Conservation (phyloP, 768 basidiomycete genomes). For the Boletus tomentosulus region DNA sequence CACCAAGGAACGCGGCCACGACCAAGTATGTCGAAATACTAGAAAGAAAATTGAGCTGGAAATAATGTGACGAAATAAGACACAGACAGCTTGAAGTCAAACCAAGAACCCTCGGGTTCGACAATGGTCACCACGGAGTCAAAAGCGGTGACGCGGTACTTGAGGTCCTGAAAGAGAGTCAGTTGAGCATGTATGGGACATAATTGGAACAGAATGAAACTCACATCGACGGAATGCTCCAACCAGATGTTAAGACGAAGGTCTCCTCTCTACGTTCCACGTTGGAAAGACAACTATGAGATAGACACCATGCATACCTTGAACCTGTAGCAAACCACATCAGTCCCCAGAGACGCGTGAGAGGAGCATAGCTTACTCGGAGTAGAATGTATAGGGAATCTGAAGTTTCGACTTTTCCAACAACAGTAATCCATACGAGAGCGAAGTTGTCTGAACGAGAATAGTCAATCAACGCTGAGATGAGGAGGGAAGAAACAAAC, state of each 20-base stretch:
- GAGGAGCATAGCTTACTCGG: constrained; percentile 57
- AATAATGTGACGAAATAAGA: neutral
- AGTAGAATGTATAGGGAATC: constrained; percentile 71
- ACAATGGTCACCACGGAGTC: constrained; percentile 76
- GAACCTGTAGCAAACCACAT: constrained; percentile 40
- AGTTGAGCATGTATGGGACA: neutral
- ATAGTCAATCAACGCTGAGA: neutral
- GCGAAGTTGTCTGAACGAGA: constrained; percentile 50
- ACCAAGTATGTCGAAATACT: constrained; percentile 71
- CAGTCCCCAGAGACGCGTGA: neutral
- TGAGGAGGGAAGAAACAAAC: constrained; percentile 35
- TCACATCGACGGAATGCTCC: constrained; percentile 63
- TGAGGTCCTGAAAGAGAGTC: constrained; percentile 41
- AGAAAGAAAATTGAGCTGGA: constrained; percentile 1
- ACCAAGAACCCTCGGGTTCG: constrained; percentile 71
- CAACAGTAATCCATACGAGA: constrained; percentile 50
- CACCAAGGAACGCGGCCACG: constrained; percentile 58
- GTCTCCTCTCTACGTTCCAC: constrained; percentile 59
- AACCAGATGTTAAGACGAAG: constrained; percentile 70
- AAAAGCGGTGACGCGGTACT: constrained; percentile 62
- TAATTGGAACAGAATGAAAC: constrained; percentile 13
- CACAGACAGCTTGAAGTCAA: constrained; percentile 77
- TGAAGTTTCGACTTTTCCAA: constrained; percentile 54
- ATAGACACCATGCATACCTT: constrained; percentile 40
- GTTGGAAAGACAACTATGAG: constrained; percentile 1